phyloP scores from a whole-genome alignment of 164 flowering plant genomes.

The Sedum album region DNA sequence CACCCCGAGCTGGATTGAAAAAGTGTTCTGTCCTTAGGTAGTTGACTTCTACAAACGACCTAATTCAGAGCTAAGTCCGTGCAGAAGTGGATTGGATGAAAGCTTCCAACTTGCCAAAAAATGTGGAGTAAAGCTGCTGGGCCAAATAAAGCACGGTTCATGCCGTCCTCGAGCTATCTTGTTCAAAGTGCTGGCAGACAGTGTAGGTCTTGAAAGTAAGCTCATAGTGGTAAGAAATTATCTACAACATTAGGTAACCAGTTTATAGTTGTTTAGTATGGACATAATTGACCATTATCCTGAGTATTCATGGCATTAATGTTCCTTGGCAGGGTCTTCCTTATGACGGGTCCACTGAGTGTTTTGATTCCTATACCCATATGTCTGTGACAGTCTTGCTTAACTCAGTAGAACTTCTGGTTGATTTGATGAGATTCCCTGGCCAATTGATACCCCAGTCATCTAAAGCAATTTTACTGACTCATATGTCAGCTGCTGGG shows the following conservation, averaged over 20 bases:
- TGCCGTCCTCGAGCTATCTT: conserved; percentile 91
- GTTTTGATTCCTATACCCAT: conserved; percentile 68
- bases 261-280: background rate
- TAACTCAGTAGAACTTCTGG: conserved; percentile 82
- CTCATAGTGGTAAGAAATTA: conserved; percentile 72
- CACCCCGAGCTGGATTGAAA: background rate
- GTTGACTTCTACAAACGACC: conserved; percentile 77
- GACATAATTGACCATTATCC: background rate
- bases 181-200: conserved; percentile 95
- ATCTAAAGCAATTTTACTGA: conserved; percentile 71
- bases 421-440: conserved; percentile 93
- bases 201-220: conserved; percentile 88
- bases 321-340: conserved; percentile 60
- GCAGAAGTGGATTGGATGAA: conserved; percentile 65
- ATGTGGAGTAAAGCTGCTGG: conserved; percentile 68
- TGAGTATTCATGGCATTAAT: background rate
- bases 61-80: conserved; percentile 58
- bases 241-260: background rate
- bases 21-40: conserved; percentile 39
- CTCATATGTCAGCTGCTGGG: conserved; percentile 86
- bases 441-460: conserved; percentile 87
- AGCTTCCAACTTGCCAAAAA: conserved; percentile 36
- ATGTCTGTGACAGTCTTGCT: conserved; percentile 84
- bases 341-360: conserved; percentile 56
- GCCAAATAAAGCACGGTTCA: conserved; percentile 85